Evolutionary conservation across 305 asterid genomes (phyloP).

Genomic region (Vinca major): DNA sequence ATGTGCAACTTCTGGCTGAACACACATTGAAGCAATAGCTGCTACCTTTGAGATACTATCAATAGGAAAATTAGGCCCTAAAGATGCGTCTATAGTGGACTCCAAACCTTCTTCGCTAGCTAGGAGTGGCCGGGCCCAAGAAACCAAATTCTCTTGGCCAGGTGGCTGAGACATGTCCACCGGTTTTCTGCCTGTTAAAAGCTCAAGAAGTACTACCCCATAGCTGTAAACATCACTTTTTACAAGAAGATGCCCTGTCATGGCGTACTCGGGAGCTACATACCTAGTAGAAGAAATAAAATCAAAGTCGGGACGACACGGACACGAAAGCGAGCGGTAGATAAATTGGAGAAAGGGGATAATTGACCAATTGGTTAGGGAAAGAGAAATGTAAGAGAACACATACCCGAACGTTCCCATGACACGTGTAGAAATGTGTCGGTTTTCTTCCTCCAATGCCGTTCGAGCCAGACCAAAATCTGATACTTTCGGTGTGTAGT

Average conservation of each 20-base stretch:
- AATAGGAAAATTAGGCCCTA: constrained; percentile 45
- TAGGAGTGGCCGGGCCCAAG: constrained; percentile 87
- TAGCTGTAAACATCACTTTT: constrained; percentile 95
- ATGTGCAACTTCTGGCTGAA: constrained; percentile 87
- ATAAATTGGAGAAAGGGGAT: neutral
- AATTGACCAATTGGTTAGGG: neutral
- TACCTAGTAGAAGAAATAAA: constrained; percentile 38
- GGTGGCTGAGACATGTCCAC: constrained; percentile 40
- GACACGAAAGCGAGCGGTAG: neutral
- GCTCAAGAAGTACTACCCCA: constrained; percentile 98
- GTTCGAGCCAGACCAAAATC: constrained; percentile 92
- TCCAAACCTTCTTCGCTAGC: constrained; percentile 51
- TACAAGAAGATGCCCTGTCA: constrained; percentile 98
- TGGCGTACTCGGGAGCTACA: constrained; percentile 97
- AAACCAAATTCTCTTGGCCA: constrained; percentile 80
- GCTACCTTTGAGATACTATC: constrained; percentile 77
- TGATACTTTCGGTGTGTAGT: constrained; percentile 85
- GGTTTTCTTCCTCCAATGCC: constrained; percentile 65
- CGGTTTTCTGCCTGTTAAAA: constrained; percentile 58
- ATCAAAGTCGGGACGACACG: constrained; percentile 9
- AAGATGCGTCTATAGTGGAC: constrained; percentile 46
- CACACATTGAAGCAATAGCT: constrained; percentile 96
- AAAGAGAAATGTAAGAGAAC: neutral
- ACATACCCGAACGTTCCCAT: constrained; percentile 97
- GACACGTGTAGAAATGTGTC: constrained; percentile 87